phyloP scores from a whole-genome alignment of 129 eudicot genomes.

The Saussurea involucrata region DNA sequence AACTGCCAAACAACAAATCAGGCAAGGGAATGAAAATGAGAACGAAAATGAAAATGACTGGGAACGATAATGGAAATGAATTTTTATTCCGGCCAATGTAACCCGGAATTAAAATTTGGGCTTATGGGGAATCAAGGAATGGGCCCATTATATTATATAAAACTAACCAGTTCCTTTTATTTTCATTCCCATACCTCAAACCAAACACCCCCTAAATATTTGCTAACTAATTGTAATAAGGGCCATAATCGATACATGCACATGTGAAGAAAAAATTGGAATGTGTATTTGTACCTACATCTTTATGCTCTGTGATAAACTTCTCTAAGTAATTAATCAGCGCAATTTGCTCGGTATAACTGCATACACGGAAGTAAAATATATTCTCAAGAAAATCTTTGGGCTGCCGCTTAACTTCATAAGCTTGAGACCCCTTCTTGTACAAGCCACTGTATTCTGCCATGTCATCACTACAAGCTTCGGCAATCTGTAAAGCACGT shows the following conservation, averaged over 20 bases:
- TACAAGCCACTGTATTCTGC: slow-evolving; percentile 42
- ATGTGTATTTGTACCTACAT: slow-evolving; percentile 47
- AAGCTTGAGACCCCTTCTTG: slow-evolving; percentile 38
- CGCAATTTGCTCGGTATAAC: slow-evolving; percentile 85
- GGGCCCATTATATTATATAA: too few species aligned
- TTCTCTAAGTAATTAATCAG: slow-evolving; percentile 66
- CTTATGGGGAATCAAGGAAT: too few species aligned
- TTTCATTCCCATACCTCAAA: too few species aligned
- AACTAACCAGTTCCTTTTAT: too few species aligned
- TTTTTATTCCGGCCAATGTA: too few species aligned
- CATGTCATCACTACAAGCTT: slow-evolving; percentile 79
- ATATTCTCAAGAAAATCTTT: slow-evolving; percentile 74
- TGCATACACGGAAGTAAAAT: slow-evolving; percentile 82
- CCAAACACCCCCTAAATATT: neutral
- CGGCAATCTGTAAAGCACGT: slow-evolving; percentile 91
- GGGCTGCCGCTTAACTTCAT: slow-evolving; percentile 43
- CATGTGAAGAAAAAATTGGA: neutral
- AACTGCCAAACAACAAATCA: too few species aligned
- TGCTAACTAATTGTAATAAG: neutral
- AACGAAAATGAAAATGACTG: too few species aligned
- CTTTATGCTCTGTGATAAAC: slow-evolving; percentile 76
- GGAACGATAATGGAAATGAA: too few species aligned
- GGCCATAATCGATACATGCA: neutral
- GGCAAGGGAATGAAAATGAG: too few species aligned
- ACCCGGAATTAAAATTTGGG: too few species aligned